phyloP scores from a whole-genome alignment of 768 basidiomycete species.

The Boletus rubroflammeus region DNA sequence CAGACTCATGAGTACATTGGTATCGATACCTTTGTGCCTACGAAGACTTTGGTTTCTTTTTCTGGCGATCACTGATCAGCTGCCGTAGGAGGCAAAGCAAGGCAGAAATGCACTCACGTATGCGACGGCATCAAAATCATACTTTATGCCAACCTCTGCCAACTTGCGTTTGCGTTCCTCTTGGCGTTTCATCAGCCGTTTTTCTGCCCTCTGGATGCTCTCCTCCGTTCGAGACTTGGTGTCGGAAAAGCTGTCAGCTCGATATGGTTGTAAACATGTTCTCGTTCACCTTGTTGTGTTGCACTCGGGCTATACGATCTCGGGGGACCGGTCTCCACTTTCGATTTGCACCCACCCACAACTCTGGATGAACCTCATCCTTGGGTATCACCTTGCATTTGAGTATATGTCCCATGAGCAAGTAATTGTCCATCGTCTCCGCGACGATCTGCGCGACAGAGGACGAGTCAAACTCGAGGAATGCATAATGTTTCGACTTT shows the following conservation, averaged over 20 bases:
- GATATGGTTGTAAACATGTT: neutral
- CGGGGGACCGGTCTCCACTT: constrained; percentile 80
- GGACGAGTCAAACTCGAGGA: constrained; percentile 89
- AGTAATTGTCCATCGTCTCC: constrained; percentile 99
- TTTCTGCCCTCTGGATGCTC: constrained; percentile 60
- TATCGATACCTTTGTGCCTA: constrained; percentile 4
- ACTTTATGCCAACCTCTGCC: constrained; percentile 77
- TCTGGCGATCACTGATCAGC: constrained; percentile 15
- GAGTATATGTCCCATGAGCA: constrained; percentile 91
- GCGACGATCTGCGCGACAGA: constrained; percentile 92
- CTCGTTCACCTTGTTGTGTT: constrained; percentile 74
- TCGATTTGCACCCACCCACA: constrained; percentile 97
- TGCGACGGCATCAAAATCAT: constrained; percentile 75
- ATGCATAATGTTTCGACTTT: constrained; percentile 93
- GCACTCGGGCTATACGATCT: constrained; percentile 63
- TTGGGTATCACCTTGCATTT: constrained; percentile 87
- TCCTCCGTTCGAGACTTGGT: constrained; percentile 68
- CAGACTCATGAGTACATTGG: neutral
- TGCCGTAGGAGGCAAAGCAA: neutral
- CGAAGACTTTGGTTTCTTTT: constrained; percentile 36
- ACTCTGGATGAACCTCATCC: constrained; percentile 85
- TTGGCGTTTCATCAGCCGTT: constrained; percentile 74
- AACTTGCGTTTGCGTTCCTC: constrained; percentile 75
- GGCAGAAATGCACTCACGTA: constrained; percentile 57
- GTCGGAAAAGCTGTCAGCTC: constrained; percentile 5